Conservation (phyloP, 2,329 filamentous ascomycete species). For the Coniosporium tulheliwenetii region DNA sequence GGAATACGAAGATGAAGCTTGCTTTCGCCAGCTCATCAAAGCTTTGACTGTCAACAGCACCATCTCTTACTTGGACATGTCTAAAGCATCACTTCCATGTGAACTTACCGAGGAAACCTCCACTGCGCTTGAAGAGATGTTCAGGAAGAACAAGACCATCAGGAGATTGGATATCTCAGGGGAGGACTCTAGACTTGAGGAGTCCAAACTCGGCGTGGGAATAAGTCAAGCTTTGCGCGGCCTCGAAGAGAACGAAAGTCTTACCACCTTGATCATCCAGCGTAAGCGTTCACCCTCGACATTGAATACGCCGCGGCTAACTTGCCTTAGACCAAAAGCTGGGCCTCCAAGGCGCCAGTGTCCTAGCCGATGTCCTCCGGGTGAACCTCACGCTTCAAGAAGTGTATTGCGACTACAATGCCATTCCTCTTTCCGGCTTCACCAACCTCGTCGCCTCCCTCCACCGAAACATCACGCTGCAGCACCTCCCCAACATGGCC, state of each 20-base stretch:
- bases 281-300: slow-evolving; percentile 11
- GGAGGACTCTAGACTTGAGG: slow-evolving; percentile 56
- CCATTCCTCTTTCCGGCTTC: slow-evolving; percentile 54
- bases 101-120: slow-evolving; percentile 55
- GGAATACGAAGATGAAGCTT: slow-evolving; percentile 49
- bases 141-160: slow-evolving; percentile 50
- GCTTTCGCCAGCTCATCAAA: slow-evolving; percentile 47
- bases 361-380: slow-evolving; percentile 51
- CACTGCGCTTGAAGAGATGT: slow-evolving; percentile 44
- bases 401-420: slow-evolving; percentile 57
- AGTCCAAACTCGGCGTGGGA: slow-evolving; percentile 51
- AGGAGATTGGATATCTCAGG: slow-evolving; percentile 55
- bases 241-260: slow-evolving; percentile 44
- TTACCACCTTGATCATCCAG: slow-evolving; percentile 49
- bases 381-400: slow-evolving; percentile 46
- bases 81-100: slow-evolving; percentile 52
- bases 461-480: slow-evolving; percentile 46
- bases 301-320: background rate
- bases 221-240: slow-evolving; percentile 51
- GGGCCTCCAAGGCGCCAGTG: slow-evolving; percentile 53
- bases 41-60: slow-evolving; percentile 48
- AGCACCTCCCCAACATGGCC: slow-evolving; percentile 48
- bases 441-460: slow-evolving; percentile 53
- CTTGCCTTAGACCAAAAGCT: slow-evolving; percentile 40
- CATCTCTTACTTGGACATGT: slow-evolving; percentile 50